Conservation (phyloP, 306 rosid species). For the Trifolium repens region DNA sequence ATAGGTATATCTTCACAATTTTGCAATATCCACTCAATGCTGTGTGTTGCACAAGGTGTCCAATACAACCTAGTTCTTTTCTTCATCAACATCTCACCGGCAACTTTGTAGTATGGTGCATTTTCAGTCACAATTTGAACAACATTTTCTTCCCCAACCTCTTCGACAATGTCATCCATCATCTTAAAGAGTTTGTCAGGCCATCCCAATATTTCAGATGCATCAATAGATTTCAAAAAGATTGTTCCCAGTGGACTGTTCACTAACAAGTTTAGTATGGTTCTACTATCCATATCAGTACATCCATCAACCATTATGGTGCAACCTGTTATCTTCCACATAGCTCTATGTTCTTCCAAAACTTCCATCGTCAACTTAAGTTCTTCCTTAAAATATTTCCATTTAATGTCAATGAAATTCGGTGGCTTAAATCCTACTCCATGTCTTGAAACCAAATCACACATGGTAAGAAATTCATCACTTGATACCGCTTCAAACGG, state of each 20-base stretch:
- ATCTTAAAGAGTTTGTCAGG: neutral
- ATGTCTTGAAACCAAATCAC: neutral
- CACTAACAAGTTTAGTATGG: neutral
- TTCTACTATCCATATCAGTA: neutral
- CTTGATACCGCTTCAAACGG: neutral
- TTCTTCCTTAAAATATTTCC: neutral
- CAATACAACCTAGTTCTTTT: neutral
- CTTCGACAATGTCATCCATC: neutral
- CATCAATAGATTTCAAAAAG: neutral
- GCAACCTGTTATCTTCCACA: neutral
- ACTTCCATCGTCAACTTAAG: neutral
- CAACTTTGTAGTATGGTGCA: neutral
- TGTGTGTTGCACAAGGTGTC: neutral
- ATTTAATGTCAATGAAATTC: neutral
- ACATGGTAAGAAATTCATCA: neutral
- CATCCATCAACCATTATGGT: neutral
- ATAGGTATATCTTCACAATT: neutral
- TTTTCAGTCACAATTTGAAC: neutral
- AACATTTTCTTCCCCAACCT: neutral
- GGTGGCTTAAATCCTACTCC: slow-evolving; percentile 8
- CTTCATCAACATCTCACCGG: neutral
- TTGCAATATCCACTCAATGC: neutral
- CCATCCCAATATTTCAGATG: neutral
- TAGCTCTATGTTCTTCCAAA: slow-evolving; percentile 6
- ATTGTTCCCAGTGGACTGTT: neutral